Evolutionary conservation across 169 alveolate genomes (phyloP).

Genomic region (Eimeria falciformis): DNA sequence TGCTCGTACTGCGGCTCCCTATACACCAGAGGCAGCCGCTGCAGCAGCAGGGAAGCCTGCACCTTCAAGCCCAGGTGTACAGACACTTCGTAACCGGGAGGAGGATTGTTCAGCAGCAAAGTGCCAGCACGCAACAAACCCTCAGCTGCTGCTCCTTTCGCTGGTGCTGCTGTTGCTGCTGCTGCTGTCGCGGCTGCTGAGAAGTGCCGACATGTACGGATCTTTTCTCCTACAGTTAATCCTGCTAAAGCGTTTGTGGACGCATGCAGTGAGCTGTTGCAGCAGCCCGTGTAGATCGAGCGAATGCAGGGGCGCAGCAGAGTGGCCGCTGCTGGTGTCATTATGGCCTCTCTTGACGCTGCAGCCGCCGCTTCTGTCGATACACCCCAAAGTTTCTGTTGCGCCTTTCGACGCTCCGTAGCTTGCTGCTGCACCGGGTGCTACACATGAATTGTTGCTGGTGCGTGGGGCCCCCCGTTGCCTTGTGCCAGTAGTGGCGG

Average conservation of each 20-base stretch:
- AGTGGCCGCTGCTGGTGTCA: neutral
- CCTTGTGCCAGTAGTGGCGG: too few relatives aligned
- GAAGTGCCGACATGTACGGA: too few relatives aligned
- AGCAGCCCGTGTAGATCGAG: neutral
- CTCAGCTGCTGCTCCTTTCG: slow-evolving; percentile 2
- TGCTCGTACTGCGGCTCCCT: slow-evolving; percentile 71
- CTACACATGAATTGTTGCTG: too few relatives aligned
- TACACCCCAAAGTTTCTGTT: too few relatives aligned
- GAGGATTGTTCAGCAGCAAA: slow-evolving; percentile 61
- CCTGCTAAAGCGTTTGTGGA: too few relatives aligned
- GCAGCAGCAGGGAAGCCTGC: slow-evolving; percentile 78
- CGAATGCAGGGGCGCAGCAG: neutral
- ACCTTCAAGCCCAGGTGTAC: slow-evolving; percentile 63
- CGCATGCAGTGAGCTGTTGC: neutral
- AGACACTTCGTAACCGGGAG: slow-evolving; percentile 67
- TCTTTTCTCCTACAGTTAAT: too few relatives aligned
- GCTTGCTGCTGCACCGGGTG: too few relatives aligned
- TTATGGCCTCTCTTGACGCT: neutral
- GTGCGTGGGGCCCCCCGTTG: too few relatives aligned
- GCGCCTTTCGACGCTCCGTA: too few relatives aligned
- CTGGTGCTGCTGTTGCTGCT: slow-evolving; percentile 25
- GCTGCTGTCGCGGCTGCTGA: neutral
- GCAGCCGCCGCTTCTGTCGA: slow-evolving; percentile 19
- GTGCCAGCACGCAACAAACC: slow-evolving; percentile 64
- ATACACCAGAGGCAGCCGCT: slow-evolving; percentile 80